A percentile compares a stretch with the other conserved stretches of the same genome.
Conservation (phyloP, 805 yeast species). For the Candida suzukii region DNA sequence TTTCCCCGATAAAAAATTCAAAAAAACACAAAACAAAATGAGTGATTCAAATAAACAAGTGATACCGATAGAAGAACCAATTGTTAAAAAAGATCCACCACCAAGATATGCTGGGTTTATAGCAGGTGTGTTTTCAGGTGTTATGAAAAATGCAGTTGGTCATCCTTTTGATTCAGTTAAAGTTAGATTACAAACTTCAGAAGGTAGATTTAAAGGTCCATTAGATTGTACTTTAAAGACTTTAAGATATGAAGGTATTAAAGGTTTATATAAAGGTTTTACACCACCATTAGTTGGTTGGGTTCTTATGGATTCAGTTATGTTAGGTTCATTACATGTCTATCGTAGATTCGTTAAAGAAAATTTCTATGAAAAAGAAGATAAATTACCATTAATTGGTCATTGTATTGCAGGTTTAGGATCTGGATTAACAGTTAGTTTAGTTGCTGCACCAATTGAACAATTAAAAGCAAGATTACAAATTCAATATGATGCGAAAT, state of each 20-base stretch:
- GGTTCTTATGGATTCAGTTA: constrained; percentile 89
- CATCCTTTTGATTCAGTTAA: constrained; percentile 92
- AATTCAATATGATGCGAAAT: constrained; percentile 77
- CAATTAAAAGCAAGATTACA: constrained; percentile 83
- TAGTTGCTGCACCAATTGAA: constrained; percentile 95
- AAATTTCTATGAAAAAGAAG: constrained; percentile 51
- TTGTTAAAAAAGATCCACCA: constrained; percentile 28
- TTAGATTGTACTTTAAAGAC: constrained; percentile 75
- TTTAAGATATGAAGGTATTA: constrained; percentile 61
- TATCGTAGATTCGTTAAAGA: constrained; percentile 65
- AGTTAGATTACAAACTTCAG: constrained; percentile 74
- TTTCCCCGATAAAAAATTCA: too few relatives aligned
- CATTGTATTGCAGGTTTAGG: constrained; percentile 71
- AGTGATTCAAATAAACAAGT: not conserved
- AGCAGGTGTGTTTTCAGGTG: constrained; percentile 85
- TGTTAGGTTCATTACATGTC: constrained; percentile 80
- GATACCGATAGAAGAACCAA: not conserved
- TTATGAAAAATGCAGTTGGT: constrained; percentile 82
- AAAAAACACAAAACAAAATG: not conserved
- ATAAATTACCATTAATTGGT: constrained; percentile 65
- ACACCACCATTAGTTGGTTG: constrained; percentile 92
- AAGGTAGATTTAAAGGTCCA: constrained; percentile 72
- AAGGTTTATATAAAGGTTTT: constrained; percentile 83
- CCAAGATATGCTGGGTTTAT: constrained; percentile 67
- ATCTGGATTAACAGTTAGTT: constrained; percentile 88